Percentiles rank a stretch among this genome's conserved stretches.
Evolutionary conservation across 176 grass and related monocot genomes (phyloP).

Genomic region (Lolium perenne): DNA sequence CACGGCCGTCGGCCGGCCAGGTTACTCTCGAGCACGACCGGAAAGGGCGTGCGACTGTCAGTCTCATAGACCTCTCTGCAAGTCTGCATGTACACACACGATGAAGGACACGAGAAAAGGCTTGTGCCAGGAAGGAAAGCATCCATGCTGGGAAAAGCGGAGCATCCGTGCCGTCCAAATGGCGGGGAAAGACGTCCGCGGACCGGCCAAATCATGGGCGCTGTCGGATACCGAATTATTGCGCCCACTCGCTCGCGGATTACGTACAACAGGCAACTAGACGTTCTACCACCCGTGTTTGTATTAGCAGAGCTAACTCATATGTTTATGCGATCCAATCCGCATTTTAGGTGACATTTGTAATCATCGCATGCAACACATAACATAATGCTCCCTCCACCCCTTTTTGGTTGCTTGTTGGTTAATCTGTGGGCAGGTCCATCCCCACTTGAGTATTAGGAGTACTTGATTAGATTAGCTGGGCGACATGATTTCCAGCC

Average conservation of each 20-base stretch:
- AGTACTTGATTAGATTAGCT: conserved; percentile 33
- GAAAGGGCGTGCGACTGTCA: too few species aligned
- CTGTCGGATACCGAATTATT: conserved; percentile 6
- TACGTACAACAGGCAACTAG: not conserved
- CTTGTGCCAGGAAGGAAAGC: not conserved
- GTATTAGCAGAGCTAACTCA: not conserved
- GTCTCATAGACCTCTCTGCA: too few species aligned
- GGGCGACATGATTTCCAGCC: conserved; percentile 8
- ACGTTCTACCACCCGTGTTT: not conserved
- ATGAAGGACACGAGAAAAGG: conserved; percentile 1
- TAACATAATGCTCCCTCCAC: conserved; percentile 20
- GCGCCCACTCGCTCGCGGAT: not conserved
- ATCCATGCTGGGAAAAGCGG: not conserved
- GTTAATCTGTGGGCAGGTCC: not conserved
- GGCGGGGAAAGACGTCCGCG: not conserved
- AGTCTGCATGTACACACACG: too few species aligned
- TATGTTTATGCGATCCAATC: conserved; percentile 18
- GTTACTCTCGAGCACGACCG: too few species aligned
- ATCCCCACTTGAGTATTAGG: conserved; percentile 2
- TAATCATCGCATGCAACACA: conserved; percentile 26
- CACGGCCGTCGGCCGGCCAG: too few species aligned
- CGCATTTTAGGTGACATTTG: conserved; percentile 29
- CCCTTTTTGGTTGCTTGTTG: not conserved
- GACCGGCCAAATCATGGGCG: conserved; percentile 11
- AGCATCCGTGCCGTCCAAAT: conserved; percentile 32